A percentile compares a stretch with the other conserved stretches of the same genome.
Conservation (phyloP, 73 alveolate genomes). For the Halteria grandinella region DNA sequence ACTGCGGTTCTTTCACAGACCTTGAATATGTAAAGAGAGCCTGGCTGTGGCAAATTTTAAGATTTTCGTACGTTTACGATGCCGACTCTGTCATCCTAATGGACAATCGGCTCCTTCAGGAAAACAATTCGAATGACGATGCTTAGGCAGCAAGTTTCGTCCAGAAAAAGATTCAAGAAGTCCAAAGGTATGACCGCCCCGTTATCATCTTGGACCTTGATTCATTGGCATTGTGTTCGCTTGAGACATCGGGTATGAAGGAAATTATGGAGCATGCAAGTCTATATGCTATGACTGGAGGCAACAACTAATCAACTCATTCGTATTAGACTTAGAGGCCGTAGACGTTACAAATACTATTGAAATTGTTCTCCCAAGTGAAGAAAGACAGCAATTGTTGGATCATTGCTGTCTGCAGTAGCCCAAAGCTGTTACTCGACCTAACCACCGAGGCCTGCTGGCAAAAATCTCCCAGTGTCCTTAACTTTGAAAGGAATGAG, state of each 20-base stretch:
- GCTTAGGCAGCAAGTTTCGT: neutral
- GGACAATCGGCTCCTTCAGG: neutral
- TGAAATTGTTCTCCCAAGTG: neutral
- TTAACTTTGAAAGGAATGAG: neutral
- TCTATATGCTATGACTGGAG: neutral
- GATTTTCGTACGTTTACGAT: neutral
- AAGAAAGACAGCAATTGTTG: neutral
- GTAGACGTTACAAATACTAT: neutral
- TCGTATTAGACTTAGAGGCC: neutral
- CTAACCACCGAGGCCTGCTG: neutral
- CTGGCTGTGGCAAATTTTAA: neutral
- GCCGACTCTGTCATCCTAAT: neutral
- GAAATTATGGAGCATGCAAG: neutral
- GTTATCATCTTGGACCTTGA: constrained; percentile 8
- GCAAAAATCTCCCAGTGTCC: neutral
- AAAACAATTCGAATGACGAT: neutral
- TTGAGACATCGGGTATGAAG: neutral
- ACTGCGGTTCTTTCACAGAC: neutral
- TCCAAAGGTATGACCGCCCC: neutral
- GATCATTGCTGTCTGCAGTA: neutral
- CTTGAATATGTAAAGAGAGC: neutral
- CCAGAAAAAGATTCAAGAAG: neutral
- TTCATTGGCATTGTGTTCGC: neutral
- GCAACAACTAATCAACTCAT: neutral
- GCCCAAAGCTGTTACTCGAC: neutral